These are phyloP conservation scores for Lizanozyma gosingica DNA, from an alignment of 1,139 yeast species.

Conservation along the genomic window DNA sequence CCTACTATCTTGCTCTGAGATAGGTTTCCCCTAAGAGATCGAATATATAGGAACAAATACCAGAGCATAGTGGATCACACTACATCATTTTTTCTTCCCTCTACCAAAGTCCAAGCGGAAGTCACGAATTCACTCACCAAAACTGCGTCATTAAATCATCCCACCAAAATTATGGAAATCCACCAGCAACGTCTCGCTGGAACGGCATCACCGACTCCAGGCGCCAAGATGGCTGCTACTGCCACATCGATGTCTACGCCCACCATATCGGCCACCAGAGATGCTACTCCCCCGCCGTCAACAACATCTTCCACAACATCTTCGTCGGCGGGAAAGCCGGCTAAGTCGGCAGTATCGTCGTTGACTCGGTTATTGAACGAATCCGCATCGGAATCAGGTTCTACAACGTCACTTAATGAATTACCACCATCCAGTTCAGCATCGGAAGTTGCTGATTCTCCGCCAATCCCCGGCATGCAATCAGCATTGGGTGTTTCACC, in stretches of 20 bases:
- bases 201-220: slow-evolving; percentile 1
- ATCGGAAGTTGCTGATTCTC: neutral
- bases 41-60: too few species aligned
- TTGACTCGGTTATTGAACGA: slow-evolving; percentile 36
- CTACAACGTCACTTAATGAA: slow-evolving; percentile 14
- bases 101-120: too few species aligned
- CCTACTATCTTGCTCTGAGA: too few species aligned
- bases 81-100: too few species aligned
- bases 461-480: slow-evolving; percentile 3
- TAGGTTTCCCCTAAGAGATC: too few species aligned
- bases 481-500: neutral
- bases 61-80: too few species aligned
- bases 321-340: slow-evolving; percentile 6
- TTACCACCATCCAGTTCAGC: slow-evolving; percentile 5
- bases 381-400: slow-evolving; percentile 19
- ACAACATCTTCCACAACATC: slow-evolving; percentile 3
- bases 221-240: neutral
- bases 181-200: neutral
- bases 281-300: neutral
- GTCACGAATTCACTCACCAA: too few species aligned
- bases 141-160: too few species aligned
- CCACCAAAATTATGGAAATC: slow-evolving; percentile 1
- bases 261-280: neutral
- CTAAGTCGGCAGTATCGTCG: slow-evolving; percentile 23
- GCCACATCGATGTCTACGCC: slow-evolving; percentile 2